Conservation (phyloP, 108 stramenopile genomes). For the Fragilaria radians region DNA sequence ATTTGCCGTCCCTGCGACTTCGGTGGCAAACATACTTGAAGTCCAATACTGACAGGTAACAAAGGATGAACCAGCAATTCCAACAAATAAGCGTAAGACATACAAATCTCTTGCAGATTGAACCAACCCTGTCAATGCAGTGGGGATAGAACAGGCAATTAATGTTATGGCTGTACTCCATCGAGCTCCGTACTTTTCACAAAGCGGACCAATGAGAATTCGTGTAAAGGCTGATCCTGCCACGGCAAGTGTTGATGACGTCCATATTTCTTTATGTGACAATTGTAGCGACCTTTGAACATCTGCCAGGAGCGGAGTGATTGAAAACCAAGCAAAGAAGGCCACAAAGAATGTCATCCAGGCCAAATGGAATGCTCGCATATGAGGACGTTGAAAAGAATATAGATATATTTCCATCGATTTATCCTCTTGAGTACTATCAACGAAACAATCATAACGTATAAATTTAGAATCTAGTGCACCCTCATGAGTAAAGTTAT, state of each 20-base stretch:
- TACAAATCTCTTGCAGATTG: constrained; percentile 55
- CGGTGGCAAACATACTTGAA: constrained; percentile 76
- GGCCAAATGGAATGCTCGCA: constrained; percentile 81
- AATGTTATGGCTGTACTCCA: constrained; percentile 34
- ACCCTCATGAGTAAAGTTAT: constrained; percentile 20
- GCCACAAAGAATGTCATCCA: constrained; percentile 38
- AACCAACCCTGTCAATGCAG: constrained; percentile 76
- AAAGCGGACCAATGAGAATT: constrained; percentile 64
- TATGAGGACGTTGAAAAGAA: constrained; percentile 60
- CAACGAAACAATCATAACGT: constrained; percentile 41
- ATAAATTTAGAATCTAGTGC: constrained; percentile 50
- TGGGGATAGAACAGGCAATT: constrained; percentile 56
- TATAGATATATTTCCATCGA: constrained; percentile 42
- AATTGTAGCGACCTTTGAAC: constrained; percentile 39
- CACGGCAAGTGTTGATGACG: constrained; percentile 41
- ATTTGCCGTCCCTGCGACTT: constrained; percentile 88
- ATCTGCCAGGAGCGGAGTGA: constrained; percentile 40
- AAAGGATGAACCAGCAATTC: constrained; percentile 79
- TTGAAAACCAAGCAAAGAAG: constrained; percentile 8
- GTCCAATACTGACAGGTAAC: constrained; percentile 93
- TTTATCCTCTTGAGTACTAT: constrained; percentile 41
- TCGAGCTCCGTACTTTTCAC: constrained; percentile 70
- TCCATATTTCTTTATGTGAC: constrained; percentile 52
- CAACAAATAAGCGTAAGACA: constrained; percentile 73
- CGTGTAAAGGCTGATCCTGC: constrained; percentile 53